phyloP scores from a whole-genome alignment of 2,329 filamentous ascomycete species.

The Aspergillus tubingensis region DNA sequence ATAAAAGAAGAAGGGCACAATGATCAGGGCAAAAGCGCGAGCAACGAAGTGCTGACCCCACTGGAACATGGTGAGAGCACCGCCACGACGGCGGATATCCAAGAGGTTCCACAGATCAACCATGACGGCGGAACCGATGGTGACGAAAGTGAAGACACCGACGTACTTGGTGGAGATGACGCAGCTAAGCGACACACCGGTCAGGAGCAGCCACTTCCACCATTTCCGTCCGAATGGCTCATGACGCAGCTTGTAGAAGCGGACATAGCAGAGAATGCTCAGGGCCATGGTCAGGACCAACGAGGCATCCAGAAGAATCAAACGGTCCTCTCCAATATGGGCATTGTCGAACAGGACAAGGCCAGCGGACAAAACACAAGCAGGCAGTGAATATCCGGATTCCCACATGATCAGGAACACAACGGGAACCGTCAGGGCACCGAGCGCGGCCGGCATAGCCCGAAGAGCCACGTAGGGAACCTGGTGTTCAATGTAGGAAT shows the following conservation, averaged over 20 bases:
- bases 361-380: conserved; percentile 81
- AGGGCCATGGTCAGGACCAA: conserved; percentile 95
- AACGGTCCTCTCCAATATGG: conserved; percentile 90
- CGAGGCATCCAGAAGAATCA: conserved; percentile 93
- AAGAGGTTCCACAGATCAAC: conserved; percentile 96
- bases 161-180: conserved; percentile 99
- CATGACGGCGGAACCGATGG: conserved; percentile 87
- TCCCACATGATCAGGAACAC: conserved; percentile 99
- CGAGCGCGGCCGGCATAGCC: conserved; percentile 86
- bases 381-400: conserved; percentile 93
- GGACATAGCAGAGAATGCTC: conserved; percentile 90
- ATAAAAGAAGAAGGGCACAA: conserved; percentile 96
- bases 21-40: conserved; percentile 79
- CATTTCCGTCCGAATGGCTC: conserved; percentile 89
- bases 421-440: conserved; percentile 89
- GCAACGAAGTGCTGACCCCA: conserved; percentile 91
- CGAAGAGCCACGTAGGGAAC: conserved; percentile 97
- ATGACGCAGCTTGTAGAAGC: conserved; percentile 95
- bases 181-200: conserved; percentile 90
- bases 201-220: conserved; percentile 99
- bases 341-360: conserved; percentile 95
- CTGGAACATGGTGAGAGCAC: conserved; percentile 73
- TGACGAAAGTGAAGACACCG: conserved; percentile 93
- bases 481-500: conserved; percentile 95
- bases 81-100: conserved; percentile 80